These are phyloP conservation scores for Blastocladiella emersonii DNA, from an alignment of 371 early-diverging fungal genomes.

Conservation along the genomic window DNA sequence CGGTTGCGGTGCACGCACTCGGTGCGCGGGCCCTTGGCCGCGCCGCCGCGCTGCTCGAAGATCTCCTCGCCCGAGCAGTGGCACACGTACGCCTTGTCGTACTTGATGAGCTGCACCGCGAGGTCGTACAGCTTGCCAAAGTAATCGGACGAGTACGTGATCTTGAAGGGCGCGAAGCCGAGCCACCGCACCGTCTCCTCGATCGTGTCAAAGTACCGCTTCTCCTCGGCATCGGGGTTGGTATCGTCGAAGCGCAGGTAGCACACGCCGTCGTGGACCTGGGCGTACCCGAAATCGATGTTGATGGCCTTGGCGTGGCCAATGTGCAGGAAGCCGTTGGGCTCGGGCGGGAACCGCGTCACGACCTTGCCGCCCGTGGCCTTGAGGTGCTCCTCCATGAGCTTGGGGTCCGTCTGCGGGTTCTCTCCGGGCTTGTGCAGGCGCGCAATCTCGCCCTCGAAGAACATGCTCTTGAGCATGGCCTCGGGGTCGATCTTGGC, in stretches of 20 bases:
- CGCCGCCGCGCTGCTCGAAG: constrained; percentile 79
- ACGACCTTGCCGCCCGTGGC: constrained; percentile 89
- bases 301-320: constrained; percentile 99
- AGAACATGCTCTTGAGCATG: constrained; percentile 44
- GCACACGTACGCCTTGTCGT: constrained; percentile 95
- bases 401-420: constrained; percentile 82
- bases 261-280: constrained; percentile 78
- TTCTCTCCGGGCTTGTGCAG: constrained; percentile 97
- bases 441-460: constrained; percentile 79
- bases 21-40: constrained; percentile 65
- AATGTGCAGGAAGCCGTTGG: constrained; percentile 97
- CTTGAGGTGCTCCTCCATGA: constrained; percentile 86
- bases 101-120: constrained; percentile 77
- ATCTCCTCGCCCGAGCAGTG: constrained; percentile 94
- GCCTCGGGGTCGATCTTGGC: constrained; percentile 10
- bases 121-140: constrained; percentile 89
- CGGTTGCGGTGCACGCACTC: constrained; percentile 90
- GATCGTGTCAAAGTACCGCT: constrained; percentile 90
- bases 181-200: constrained; percentile 94
- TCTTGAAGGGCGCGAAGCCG: constrained; percentile 86
- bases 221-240: constrained; percentile 98
- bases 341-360: constrained; percentile 99
- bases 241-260: constrained; percentile 99
- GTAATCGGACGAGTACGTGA: constrained; percentile 96
- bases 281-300: constrained; percentile 96